phyloP scores from a whole-genome alignment of 768 basidiomycete genomes.

The Agrocybe praecox region DNA sequence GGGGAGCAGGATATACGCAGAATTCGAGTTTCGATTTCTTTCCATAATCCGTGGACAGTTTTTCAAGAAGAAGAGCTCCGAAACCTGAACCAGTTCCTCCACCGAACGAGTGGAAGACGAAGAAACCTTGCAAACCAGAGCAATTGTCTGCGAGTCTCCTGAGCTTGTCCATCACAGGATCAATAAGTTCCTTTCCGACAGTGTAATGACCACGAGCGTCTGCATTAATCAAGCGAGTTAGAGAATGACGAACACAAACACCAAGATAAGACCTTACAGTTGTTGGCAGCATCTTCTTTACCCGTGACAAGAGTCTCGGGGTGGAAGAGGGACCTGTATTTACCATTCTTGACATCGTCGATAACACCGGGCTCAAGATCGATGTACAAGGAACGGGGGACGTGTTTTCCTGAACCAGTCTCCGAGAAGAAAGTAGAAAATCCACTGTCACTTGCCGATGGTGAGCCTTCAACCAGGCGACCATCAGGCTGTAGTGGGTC shows the following conservation, averaged over 20 bases:
- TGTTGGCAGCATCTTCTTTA: constrained; percentile 99
- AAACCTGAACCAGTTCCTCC: constrained; percentile 99
- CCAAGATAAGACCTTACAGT: constrained; percentile 64
- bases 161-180: constrained; percentile 93
- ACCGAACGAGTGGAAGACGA: constrained; percentile 99
- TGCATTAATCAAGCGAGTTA: constrained; percentile 28
- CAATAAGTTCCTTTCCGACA: constrained; percentile 97
- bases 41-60: constrained; percentile 95
- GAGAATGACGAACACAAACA: constrained; percentile 3
- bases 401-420: constrained; percentile 91
- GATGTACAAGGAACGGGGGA: constrained; percentile 95
- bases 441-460: constrained; percentile 74
- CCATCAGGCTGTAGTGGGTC: constrained; percentile 77
- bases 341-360: constrained; percentile 92
- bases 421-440: constrained; percentile 99
- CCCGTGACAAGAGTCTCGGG: constrained; percentile 96
- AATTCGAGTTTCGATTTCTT: constrained; percentile 99
- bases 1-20: constrained; percentile 94
- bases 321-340: constrained; percentile 94
- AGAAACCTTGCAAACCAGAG: constrained; percentile 96
- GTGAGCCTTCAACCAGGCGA: constrained; percentile 74
- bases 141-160: constrained; percentile 96
- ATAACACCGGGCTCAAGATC: constrained; percentile 95
- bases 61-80: constrained; percentile 93
- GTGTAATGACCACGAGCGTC: constrained; percentile 99